Conservation (phyloP, 2,329 filamentous ascomycete species). For the Aspergillus viridinutans region DNA sequence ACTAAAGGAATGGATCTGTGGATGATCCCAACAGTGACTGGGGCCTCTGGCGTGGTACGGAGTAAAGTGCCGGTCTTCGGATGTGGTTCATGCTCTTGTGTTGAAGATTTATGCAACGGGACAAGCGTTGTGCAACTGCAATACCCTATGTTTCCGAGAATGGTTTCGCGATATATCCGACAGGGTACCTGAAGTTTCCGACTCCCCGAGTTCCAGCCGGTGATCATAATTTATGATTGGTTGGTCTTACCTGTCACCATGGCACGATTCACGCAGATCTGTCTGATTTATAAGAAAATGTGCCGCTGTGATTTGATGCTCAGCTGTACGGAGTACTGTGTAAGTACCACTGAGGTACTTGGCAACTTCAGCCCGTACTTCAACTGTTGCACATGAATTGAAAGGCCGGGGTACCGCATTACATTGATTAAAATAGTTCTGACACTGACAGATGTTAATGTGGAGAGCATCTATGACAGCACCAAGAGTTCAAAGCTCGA, state of each 20-base stretch:
- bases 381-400: neutral
- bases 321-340: neutral
- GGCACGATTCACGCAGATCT: neutral
- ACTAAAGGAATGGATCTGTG: too few relatives aligned
- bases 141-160: neutral
- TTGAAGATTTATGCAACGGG: neutral
- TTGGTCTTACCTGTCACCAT: neutral
- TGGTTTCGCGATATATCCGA: neutral
- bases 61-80: too few relatives aligned
- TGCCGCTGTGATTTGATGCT: neutral
- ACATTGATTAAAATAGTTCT: neutral
- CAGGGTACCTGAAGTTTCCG: neutral
- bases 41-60: too few relatives aligned
- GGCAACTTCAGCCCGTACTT: neutral
- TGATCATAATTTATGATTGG: neutral
- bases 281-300: neutral
- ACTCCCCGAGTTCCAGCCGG: neutral
- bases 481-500: neutral
- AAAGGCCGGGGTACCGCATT: neutral
- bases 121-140: neutral
- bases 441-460: neutral
- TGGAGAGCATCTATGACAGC: neutral
- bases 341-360: neutral
- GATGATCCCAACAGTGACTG: too few relatives aligned
- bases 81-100: neutral